Evolutionary conservation across 306 rosid species (phyloP), one percentile per base, ranked within the genome.

Genomic region (Acmispon strigosus): DNA sequence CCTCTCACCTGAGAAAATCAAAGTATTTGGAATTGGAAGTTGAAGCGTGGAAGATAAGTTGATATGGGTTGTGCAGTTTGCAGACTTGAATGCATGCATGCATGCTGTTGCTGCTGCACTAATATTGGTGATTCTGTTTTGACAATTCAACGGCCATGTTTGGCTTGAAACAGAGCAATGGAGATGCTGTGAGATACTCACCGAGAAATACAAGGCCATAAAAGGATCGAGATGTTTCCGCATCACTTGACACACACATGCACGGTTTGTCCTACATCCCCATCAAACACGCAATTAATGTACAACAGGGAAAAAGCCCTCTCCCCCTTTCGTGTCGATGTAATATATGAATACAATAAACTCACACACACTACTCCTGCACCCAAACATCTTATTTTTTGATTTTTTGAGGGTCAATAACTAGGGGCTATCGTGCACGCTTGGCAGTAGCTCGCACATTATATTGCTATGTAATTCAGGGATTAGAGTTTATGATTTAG

Each of bases 41-140:
- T 76, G 78, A 78, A 51, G 66, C 83, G 79, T 73, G 71, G 60
- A 79, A 73, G 83, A 20, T 19, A 79, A 79, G 75, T 73, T 9
- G 39, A 32, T 0, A 32, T 27, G 18, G 43, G 8, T 42, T 19
- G 2, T 16, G 75, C 75, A 59, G 37, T 0, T 58, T 29, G 32
- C 4, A 1, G 4, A 3, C 50, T 17, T 60, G 69, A 32, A 42
- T 18, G n/a, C 22, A 64, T 42, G 13, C 58, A 43, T 43, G 48
- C 48, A 42, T 52, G 58, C 58, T 32, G 37, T 32, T 42, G 62
- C 52, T 73, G 69, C 32, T 34, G 53, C 67, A 43, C 67, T 44
- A 70, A 54, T 18, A 51, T 57, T 56, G 19, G 62, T 13, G 34
- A 61, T 62, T 59, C 8, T 62, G 42, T 50, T 32, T 73, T 66